These are phyloP conservation scores for Jaenimonas drosophilae DNA, from an alignment of 208 protist genomes.

Conservation along the genomic window DNA sequence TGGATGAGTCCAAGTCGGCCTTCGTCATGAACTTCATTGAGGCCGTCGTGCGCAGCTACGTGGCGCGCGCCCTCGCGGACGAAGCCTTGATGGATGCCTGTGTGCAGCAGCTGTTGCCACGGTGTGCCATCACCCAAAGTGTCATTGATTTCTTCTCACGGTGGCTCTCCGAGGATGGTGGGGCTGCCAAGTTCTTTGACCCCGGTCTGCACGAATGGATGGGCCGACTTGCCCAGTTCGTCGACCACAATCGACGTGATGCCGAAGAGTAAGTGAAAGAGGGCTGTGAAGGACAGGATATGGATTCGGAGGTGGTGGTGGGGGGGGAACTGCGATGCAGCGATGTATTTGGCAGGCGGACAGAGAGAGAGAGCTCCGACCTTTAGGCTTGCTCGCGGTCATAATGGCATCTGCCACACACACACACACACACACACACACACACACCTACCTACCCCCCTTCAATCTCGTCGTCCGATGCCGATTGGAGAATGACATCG, in stretches of 20 bases:
- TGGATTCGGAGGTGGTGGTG: neutral
- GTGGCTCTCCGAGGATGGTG: conserved; percentile 16
- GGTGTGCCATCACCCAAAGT: conserved; percentile 30
- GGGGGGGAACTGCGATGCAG: neutral
- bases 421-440: too few relatives aligned
- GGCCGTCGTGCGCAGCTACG: conserved; percentile 29
- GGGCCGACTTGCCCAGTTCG: conserved; percentile 31
- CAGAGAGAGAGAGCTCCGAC: conserved; percentile 3
- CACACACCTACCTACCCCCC: too few relatives aligned
- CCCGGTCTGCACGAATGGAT: conserved; percentile 73
- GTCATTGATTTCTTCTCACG: conserved; percentile 45
- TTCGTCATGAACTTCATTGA: conserved; percentile 62
- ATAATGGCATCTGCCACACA: too few relatives aligned
- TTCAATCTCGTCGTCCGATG: too few relatives aligned
- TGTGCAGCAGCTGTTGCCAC: conserved; percentile 44
- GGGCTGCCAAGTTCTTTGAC: conserved; percentile 17
- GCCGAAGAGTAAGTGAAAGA: neutral
- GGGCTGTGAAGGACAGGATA: neutral
- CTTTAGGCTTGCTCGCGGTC: neutral
- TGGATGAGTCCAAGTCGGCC: conserved; percentile 56
- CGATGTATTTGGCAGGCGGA: neutral
- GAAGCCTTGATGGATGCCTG: conserved; percentile 47
- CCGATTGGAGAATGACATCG: too few relatives aligned
- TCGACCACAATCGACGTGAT: conserved; percentile 6
- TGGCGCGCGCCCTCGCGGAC: conserved; percentile 31